Evolutionary conservation across 1,139 yeast species (phyloP), one percentile per base, ranked within the genome.

Genomic region (Scheffersomyces insectosa): DNA sequence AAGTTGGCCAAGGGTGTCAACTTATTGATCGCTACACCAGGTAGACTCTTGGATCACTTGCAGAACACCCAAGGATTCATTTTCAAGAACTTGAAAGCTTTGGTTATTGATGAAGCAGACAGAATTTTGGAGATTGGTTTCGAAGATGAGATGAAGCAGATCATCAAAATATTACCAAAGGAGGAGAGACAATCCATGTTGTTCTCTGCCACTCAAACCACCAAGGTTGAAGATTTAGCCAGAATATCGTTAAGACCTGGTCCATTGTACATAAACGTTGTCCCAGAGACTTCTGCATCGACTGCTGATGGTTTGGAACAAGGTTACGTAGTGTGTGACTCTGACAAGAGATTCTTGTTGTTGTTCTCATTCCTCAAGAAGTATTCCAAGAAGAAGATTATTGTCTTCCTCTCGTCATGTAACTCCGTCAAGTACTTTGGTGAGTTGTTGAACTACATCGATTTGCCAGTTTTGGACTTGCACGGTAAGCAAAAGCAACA

Each of bases 401-500:
- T 93, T 72, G 99, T 95, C 30, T 95, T 93, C 66, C 74, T 93
- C 61, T 90, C 98, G 14, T 89, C 97, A 3, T 91, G 98, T 77
- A 93, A 93, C 75, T 86, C 96, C 65, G 99, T 93, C 54, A 91
- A 90, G 69, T 93, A 90, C 68, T 91, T 89, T 63, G 93, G 96
- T 37, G 99, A 95, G 68, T 76, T 93, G 52, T 78, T 95, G 55
- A 95, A 93, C 67, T 93, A 93, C 68, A 93, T 93, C 57, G 98
- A 91, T 62, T 77, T 93, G 56, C 99, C 99, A 30, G 99, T 95
- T 11, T 77, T 93, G 54, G 98, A 90, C 62, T 75, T 93, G 49
- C 99, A 93, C 63, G 99, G 99, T 36, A 93, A 93, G 67, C 99
- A 93, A 71, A 95, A 93, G 68, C 99, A 93, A 72, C 97, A 91